phyloP scores from a whole-genome alignment of 2,329 filamentous ascomycete species.

The Karstenula rhodostoma region DNA sequence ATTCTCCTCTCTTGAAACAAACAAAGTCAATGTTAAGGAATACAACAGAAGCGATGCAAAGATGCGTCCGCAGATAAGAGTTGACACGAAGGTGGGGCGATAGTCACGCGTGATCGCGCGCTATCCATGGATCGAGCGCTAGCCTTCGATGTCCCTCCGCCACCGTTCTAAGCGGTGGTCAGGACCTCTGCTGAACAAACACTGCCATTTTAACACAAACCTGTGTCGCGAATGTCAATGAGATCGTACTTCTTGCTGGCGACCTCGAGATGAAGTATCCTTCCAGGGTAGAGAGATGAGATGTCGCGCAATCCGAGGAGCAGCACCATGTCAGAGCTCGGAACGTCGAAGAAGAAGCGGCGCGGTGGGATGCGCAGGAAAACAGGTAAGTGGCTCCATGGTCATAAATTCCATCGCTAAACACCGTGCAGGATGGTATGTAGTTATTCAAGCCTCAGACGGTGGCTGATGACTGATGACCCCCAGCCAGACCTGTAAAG shows the following conservation, averaged over 20 bases:
- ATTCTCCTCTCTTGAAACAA: not conserved
- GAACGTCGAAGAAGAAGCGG: slow-evolving; percentile 32
- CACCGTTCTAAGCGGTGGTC: not conserved
- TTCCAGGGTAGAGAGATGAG: slow-evolving; percentile 1
- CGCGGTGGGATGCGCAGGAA: slow-evolving; percentile 37
- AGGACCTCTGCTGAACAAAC: not conserved
- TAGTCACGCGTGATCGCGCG: slow-evolving; percentile 4
- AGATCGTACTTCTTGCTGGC: not conserved
- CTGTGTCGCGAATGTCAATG: not conserved
- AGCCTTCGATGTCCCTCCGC: not conserved
- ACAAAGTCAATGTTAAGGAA: not conserved
- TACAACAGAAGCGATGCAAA: not conserved
- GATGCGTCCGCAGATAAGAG: not conserved
- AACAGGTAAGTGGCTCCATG: slow-evolving; percentile 27
- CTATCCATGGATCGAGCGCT: not conserved
- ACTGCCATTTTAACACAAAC: not conserved
- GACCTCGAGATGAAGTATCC: not conserved
- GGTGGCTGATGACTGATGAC: not conserved
- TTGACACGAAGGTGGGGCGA: not conserved
- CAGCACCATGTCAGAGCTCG: slow-evolving; percentile 12
- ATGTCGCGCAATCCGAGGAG: not conserved
- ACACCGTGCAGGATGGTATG: slow-evolving; percentile 27
- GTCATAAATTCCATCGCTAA: slow-evolving; percentile 11
- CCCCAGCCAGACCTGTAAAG: slow-evolving; percentile 43
- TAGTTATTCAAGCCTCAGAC: not conserved